A percentile compares a stretch with the other conserved stretches of the same genome.
Evolutionary conservation across 495 filamentous ascomycete species (phyloP).

Genomic region (Penicillium angulare): DNA sequence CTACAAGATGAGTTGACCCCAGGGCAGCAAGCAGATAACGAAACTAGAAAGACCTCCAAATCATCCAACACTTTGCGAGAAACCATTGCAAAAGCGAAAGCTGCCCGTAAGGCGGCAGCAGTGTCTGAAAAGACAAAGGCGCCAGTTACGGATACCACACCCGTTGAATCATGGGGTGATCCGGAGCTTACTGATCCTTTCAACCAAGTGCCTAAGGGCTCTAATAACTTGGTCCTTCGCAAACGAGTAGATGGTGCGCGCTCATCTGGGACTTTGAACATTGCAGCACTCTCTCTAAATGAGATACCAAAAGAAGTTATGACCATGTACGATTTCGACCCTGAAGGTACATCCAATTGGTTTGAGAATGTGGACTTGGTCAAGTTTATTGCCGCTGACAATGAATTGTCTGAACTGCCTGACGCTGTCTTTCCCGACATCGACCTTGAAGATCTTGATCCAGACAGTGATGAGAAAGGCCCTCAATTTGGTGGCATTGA

Average conservation of each 20-base stretch:
- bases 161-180: slow-evolving; percentile 37
- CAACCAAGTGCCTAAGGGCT: slow-evolving; percentile 59
- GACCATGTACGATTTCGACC: slow-evolving; percentile 80
- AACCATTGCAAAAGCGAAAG: slow-evolving; percentile 91
- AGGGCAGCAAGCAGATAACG: slow-evolving; percentile 30
- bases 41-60: slow-evolving; percentile 52
- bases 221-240: slow-evolving; percentile 61
- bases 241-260: slow-evolving; percentile 75
- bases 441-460: slow-evolving; percentile 51
- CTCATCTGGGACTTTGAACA: slow-evolving; percentile 81
- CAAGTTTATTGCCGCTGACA: slow-evolving; percentile 85
- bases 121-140: slow-evolving; percentile 30
- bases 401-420: slow-evolving; percentile 73
- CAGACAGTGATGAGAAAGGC: slow-evolving; percentile 62
- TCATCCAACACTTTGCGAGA: slow-evolving; percentile 82
- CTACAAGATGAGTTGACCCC: slow-evolving; percentile 29
- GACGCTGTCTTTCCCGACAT: slow-evolving; percentile 76
- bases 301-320: slow-evolving; percentile 81
- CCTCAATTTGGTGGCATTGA: slow-evolving; percentile 84
- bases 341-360: slow-evolving; percentile 66
- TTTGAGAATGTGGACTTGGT: slow-evolving; percentile 93
- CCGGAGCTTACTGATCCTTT: slow-evolving; percentile 64
- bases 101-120: slow-evolving; percentile 64
- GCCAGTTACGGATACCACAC: slow-evolving; percentile 14
- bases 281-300: slow-evolving; percentile 78